Conservation (phyloP, 108 stramenopile species). For the Nannochloropsis gaditana region DNA sequence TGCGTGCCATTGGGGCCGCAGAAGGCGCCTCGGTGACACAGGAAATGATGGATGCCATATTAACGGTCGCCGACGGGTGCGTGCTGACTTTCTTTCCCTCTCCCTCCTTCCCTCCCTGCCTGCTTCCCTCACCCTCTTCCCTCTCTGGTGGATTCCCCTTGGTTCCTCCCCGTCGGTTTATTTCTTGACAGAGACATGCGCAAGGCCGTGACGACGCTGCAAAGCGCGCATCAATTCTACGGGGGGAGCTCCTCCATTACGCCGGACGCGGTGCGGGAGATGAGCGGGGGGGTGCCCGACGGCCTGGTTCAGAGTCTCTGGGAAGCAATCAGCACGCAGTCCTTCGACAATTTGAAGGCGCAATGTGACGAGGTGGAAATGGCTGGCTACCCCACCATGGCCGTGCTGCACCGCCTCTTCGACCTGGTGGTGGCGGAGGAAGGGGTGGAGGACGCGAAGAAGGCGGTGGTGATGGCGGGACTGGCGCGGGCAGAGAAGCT, state of each 20-base stretch:
- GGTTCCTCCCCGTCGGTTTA: neutral
- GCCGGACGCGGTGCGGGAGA: constrained; percentile 46
- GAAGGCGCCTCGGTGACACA: constrained; percentile 68
- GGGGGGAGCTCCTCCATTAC: constrained; percentile 35
- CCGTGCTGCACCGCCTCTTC: constrained; percentile 52
- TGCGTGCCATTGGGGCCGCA: constrained; percentile 63
- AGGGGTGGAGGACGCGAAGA: constrained; percentile 68
- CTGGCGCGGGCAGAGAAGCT: constrained; percentile 83
- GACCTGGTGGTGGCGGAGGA: constrained; percentile 34
- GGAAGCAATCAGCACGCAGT: constrained; percentile 30
- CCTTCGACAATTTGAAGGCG: constrained; percentile 36
- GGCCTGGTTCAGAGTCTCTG: constrained; percentile 34
- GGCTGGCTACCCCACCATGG: constrained; percentile 53
- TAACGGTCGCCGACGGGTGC: constrained; percentile 57
- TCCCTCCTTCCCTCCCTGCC: neutral
- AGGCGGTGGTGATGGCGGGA: constrained; percentile 69
- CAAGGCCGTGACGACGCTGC: constrained; percentile 88
- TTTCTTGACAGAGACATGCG: constrained; percentile 81
- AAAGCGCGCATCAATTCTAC: constrained; percentile 75
- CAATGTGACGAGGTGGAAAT: constrained; percentile 63
- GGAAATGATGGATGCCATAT: constrained; percentile 65
- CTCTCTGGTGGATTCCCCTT: neutral
- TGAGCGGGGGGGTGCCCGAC: constrained; percentile 44
- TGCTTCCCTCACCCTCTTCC: neutral
- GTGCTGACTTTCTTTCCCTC: neutral